Percentiles rank a stretch among this genome's conserved stretches.
Conservation (phyloP, 1,284 basidiomycete species). For the Ustanciosporium gigantosporum region DNA sequence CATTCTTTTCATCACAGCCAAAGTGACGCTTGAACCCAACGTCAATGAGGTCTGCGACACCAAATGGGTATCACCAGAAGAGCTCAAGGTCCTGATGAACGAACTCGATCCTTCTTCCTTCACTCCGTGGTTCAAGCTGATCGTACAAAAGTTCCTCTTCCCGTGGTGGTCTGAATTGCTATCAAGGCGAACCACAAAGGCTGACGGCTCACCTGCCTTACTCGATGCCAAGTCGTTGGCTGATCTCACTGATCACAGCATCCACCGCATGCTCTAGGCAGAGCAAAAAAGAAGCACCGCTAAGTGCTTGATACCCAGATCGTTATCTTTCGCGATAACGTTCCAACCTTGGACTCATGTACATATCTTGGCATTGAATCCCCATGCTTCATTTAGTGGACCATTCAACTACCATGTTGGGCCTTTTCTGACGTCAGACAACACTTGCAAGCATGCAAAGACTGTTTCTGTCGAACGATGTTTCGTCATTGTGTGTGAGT, state of each 20-base stretch:
- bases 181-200: slow-evolving; percentile 61
- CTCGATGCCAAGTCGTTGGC: slow-evolving; percentile 50
- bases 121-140: slow-evolving; percentile 99
- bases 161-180: slow-evolving; percentile 96
- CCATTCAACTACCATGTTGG: too few relatives aligned
- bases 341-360: too few relatives aligned
- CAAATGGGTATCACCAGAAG: slow-evolving; percentile 87
- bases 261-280: slow-evolving; percentile 56
- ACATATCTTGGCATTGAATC: too few relatives aligned
- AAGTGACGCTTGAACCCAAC: slow-evolving; percentile 84
- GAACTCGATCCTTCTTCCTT: slow-evolving; percentile 75
- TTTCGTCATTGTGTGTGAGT: background rate
- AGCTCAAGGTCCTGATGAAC: slow-evolving; percentile 87
- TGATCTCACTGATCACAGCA: slow-evolving; percentile 48
- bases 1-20: slow-evolving; percentile 88
- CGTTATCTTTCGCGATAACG: too few relatives aligned
- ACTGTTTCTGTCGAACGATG: background rate
- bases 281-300: background rate
- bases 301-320: too few relatives aligned
- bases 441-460: too few relatives aligned
- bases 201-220: background rate
- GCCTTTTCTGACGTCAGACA: too few relatives aligned
- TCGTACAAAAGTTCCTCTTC: slow-evolving; percentile 93
- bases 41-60: slow-evolving; percentile 87
- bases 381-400: too few relatives aligned